These are phyloP conservation scores for Solanum raphanifolium DNA, from an alignment of 257 asterid genomes.

Conservation along the genomic window DNA sequence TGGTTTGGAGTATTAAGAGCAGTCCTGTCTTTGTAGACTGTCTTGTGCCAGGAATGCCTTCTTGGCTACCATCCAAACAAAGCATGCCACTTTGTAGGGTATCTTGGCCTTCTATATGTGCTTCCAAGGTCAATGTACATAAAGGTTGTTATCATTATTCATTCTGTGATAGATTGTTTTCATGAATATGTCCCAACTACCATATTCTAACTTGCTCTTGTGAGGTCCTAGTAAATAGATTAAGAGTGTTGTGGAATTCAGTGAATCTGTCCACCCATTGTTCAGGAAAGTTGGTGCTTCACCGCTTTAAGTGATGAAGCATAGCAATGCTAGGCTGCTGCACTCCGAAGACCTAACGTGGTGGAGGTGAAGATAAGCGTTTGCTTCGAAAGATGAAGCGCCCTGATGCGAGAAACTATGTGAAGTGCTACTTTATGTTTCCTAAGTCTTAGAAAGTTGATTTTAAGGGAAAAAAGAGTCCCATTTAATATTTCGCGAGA, in stretches of 20 bases:
- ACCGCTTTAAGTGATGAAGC: background rate
- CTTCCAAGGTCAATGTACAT: background rate
- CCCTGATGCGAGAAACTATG: background rate
- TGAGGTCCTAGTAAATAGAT: background rate
- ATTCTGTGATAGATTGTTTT: background rate
- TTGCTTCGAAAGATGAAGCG: background rate
- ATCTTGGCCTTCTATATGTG: background rate
- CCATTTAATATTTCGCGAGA: background rate
- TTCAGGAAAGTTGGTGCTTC: background rate
- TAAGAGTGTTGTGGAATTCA: background rate
- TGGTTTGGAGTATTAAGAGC: background rate
- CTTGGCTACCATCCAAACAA: background rate
- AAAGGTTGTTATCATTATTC: background rate
- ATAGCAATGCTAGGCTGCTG: background rate
- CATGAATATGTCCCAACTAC: background rate
- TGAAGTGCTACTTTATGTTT: background rate
- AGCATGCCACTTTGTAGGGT: background rate
- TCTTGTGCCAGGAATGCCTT: background rate
- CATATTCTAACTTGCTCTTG: background rate
- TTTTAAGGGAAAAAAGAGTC: background rate
- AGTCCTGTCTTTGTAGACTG: background rate
- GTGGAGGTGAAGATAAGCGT: background rate
- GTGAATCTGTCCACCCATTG: background rate
- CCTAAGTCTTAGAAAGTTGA: background rate
- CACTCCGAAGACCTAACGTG: background rate